Base-by-base conservation (phyloP, 441 rosid species). In the Euphorbia celastroides region DNA sequence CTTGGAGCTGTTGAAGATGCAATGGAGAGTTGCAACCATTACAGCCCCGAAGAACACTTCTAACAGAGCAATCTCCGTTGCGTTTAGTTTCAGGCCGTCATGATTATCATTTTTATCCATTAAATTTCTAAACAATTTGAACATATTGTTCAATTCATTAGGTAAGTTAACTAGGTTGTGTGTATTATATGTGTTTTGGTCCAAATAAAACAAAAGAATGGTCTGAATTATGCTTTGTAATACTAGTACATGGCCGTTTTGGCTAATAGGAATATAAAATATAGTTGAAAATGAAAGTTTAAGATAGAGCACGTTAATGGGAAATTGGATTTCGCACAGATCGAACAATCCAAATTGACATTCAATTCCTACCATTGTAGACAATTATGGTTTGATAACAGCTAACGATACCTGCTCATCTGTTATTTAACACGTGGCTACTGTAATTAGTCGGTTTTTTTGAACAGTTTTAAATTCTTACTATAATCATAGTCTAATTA, bases 1-100 rank as follows among this genome's bases (percentile, higher is more conserved):
- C 69, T 83, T 81, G 65, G 90, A 84, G 65, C 90, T 86, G 11
- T 86, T 90, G 0, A 88, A 90, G 13, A 78, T 88, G 60, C 90
- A 1, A 84, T 88, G 89, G 89, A 88, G 84, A 26, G 85, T 48
- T 19, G 54, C 54, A 17, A 48, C 54, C 54, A 48, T 48, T 48
- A 48, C 0, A 48, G 54, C 54, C 5, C 54, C 54, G 23, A 48
- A 48, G 23, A 48, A 48, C 22, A 48, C 54, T 2, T 23, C 54
- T 48, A 48, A 48, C 1, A 48, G 54, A 2, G 54, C 54, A 23
- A 48, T 48, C 22, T 20, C 22, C 4, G 54, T 48, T 19, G 54
- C 22, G 22, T n/a, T 48, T 48, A 48, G 16, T 48, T 48, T 17
- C 8, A 48, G 19, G 3, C 22, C 54, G 22, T 48, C 5, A 23